Base-by-base conservation (phyloP, 1,284 basidiomycete species). In the Cryptococcus sp. region DNA sequence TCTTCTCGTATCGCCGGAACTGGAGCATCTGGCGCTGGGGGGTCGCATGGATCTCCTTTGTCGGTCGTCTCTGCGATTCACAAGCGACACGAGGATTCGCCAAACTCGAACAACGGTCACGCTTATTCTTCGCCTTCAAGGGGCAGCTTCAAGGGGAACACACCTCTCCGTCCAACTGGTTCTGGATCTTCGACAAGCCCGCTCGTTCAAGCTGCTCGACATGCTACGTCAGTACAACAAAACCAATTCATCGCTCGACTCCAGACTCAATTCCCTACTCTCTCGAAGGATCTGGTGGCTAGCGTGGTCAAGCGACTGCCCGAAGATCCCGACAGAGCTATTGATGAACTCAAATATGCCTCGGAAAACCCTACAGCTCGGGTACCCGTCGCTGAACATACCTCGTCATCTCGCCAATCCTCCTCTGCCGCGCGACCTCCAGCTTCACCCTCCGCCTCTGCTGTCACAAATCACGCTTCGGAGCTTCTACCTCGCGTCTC, bases 231-330 rank as follows among this genome's bases (percentile, higher is more conserved):
- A 18, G 43, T 55, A 23, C 49, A 61, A 38, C 44, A 52, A 26
- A 36, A 49, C 12, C 47, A 47, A 18, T 40, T 49, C 19, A 49
- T 53, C 24, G 26, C 34, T 1, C 40, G 53, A 42, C 42, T 59
- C n/a, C 32, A 44, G 26, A 49, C 33, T 16, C 59, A 63, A 47
- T 64, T 63, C 43, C 56, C 47, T 5, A 43, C 45, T 22, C 43
- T 65, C 6, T 32, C 38, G 22, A 43, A 50, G 5, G 40, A 43
- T 4, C n/a, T 37, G 5, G 54, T 66, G 21, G 16, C 44, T 6
- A 39, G 50, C 10, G 38, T 57, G 2, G 39, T 63, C 21, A 25
- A 43, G 11, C 55, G 52, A 25, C 45, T 53, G 21, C 38, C 37
- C 12, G 48, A 43, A n/a, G 51, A 62, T 50, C 37, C 44, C 5